Conservation (phyloP, 306 rosid genomes). For the Fagus sylvatica region DNA sequence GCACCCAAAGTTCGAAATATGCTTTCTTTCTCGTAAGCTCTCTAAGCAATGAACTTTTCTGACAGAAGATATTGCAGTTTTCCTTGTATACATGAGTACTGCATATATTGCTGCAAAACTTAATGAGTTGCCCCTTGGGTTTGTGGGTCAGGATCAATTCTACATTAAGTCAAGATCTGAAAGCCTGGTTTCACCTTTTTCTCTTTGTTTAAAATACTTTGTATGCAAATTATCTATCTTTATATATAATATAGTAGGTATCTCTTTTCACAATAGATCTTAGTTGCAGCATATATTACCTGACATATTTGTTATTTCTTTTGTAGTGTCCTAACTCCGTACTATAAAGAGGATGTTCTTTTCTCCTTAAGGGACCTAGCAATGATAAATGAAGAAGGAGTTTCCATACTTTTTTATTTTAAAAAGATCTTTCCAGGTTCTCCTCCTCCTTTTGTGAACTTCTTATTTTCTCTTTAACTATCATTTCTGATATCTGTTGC, state of each 20-base stretch:
- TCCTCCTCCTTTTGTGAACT: not conserved
- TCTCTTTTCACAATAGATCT: not conserved
- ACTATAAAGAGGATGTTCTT: slow-evolving; percentile 69
- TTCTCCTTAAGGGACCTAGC: slow-evolving; percentile 63
- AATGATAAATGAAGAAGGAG: slow-evolving; percentile 77
- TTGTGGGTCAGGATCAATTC: not conserved
- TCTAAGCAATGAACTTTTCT: slow-evolving; percentile 7
- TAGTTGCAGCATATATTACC: not conserved
- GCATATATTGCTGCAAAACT: slow-evolving; percentile 16
- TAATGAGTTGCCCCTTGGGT: slow-evolving; percentile 13
- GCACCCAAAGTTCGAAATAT: slow-evolving; percentile 94
- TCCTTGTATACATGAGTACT: not conserved
- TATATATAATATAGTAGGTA: not conserved
- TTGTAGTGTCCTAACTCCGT: slow-evolving; percentile 81
- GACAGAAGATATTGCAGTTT: not conserved
- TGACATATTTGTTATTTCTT: slow-evolving; percentile 22
- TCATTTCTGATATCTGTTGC: not conserved
- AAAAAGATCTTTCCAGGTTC: slow-evolving; percentile 94
- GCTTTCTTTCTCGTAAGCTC: slow-evolving; percentile 94
- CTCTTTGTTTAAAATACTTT: not conserved
- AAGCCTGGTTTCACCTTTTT: not conserved
- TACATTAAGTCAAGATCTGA: not conserved
- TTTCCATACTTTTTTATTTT: slow-evolving; percentile 87
- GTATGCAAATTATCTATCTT: not conserved
- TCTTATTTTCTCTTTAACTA: slow-evolving; percentile 15